Evolutionary conservation across 371 early-diverging fungal species (phyloP).

Genomic region (Circinella minor): DNA sequence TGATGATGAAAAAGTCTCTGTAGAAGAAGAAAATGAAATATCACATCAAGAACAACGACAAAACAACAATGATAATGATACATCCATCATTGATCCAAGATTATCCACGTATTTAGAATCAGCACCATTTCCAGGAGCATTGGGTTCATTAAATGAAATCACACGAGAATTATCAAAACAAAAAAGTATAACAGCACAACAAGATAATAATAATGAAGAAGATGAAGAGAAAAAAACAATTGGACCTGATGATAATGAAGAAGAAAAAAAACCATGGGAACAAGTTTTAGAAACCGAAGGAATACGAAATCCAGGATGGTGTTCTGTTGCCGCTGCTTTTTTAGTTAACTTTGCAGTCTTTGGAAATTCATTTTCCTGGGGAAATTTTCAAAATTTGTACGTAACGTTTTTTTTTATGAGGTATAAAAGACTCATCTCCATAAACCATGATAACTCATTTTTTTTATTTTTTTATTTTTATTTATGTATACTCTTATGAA

Average conservation of each 20-base stretch:
- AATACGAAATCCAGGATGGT: slow-evolving; percentile 31
- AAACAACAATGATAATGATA: background rate
- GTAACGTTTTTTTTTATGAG: background rate
- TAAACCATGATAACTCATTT: background rate
- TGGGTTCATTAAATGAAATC: slow-evolving; percentile 38
- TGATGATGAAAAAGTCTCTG: background rate
- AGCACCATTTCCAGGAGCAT: slow-evolving; percentile 38
- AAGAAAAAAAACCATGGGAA: slow-evolving; percentile 18
- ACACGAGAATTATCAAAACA: slow-evolving; percentile 19
- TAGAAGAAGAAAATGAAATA: background rate
- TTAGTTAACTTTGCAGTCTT: slow-evolving; percentile 26
- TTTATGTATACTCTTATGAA: background rate
- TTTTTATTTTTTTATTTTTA: no score
- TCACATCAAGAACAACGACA: background rate
- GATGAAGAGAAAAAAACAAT: slow-evolving; percentile 12
- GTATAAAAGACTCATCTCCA: background rate
- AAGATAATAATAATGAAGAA: slow-evolving; percentile 12
- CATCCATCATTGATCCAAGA: background rate
- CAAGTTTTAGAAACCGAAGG: slow-evolving; percentile 33
- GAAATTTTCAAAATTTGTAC: slow-evolving; percentile 27
- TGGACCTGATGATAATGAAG: background rate
- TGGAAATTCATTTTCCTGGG: slow-evolving; percentile 28
- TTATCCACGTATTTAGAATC: slow-evolving; percentile 25
- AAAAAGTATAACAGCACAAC: background rate
- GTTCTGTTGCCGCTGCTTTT: slow-evolving; percentile 21